phyloP scores from a whole-genome alignment of 2,329 filamentous ascomycete species.

The Coleophoma cylindrospora region DNA sequence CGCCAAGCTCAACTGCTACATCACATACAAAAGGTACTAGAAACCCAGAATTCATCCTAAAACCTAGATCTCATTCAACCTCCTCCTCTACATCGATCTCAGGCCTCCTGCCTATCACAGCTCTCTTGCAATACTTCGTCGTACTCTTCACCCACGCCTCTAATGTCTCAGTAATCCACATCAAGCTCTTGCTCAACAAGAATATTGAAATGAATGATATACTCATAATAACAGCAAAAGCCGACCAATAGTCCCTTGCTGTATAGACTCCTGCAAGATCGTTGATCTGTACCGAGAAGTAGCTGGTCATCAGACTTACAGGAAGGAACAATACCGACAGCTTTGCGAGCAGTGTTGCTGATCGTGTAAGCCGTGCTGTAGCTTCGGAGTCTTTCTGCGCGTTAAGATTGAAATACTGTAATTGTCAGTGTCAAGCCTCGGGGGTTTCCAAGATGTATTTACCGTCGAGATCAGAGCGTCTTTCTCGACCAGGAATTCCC shows the following conservation, averaged over 20 bases:
- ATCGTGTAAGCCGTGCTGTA: conserved; percentile 66
- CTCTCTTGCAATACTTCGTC: conserved; percentile 1
- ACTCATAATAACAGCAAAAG: conserved; percentile 59
- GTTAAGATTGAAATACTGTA: conserved; percentile 72
- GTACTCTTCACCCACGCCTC: conserved; percentile 24
- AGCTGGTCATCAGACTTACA: conserved; percentile 68
- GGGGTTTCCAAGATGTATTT: conserved; percentile 3
- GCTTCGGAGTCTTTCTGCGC: conserved; percentile 69
- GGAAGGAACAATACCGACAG: conserved; percentile 72
- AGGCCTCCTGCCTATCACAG: not conserved
- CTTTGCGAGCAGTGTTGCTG: conserved; percentile 69
- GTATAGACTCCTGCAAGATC: conserved; percentile 54
- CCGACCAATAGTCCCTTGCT: conserved; percentile 59
- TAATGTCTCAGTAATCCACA: conserved; percentile 39
- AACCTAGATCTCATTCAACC: not conserved
- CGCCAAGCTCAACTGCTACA: too few species aligned
- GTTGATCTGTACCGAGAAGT: conserved; percentile 64
- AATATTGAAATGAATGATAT: conserved; percentile 54
- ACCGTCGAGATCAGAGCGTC: conserved; percentile 65
- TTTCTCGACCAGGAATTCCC: conserved; percentile 64
- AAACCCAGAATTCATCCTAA: too few species aligned
- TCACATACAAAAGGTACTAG: too few species aligned
- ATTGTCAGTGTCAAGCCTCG: conserved; percentile 2
- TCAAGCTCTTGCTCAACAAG: conserved; percentile 42
- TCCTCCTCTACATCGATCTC: not conserved